A percentile compares a stretch with the other conserved stretches of the same genome.
These are phyloP conservation scores for Rubroshorea leprosula DNA, from an alignment of 345 rosid genomes.

Conservation along the genomic window DNA sequence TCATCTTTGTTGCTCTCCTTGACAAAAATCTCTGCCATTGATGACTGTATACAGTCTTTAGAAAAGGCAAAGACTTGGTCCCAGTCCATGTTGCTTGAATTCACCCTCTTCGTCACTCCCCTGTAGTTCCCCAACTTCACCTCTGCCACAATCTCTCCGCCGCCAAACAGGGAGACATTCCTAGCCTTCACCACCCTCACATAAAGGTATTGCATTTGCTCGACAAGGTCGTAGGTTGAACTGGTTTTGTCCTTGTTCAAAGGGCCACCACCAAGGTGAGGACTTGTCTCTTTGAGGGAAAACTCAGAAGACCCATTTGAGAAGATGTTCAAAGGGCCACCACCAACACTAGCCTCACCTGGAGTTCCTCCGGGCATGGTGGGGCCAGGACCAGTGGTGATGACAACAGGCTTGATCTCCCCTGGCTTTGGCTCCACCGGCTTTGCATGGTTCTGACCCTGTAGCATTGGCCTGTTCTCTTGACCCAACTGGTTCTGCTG, in stretches of 20 bases:
- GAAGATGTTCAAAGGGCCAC: constrained; percentile 23
- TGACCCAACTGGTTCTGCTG: constrained; percentile 34
- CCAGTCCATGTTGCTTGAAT: constrained; percentile 42
- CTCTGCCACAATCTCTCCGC: constrained; percentile 51
- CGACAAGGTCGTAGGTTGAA: constrained; percentile 71
- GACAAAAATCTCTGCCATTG: constrained; percentile 57
- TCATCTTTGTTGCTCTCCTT: constrained; percentile 56
- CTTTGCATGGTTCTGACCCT: constrained; percentile 31
- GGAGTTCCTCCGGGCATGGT: constrained; percentile 10
- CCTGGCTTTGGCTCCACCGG: constrained; percentile 40
- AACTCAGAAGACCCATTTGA: constrained; percentile 41
- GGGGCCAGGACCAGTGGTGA: constrained; percentile 37
- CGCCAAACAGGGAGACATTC: constrained; percentile 32
- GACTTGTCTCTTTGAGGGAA: constrained; percentile 63
- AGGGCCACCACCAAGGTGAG: constrained; percentile 59
- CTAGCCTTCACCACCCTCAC: constrained; percentile 56
- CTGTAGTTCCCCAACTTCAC: constrained; percentile 65
- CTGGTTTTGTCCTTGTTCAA: constrained; percentile 54
- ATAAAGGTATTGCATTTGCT: constrained; percentile 75
- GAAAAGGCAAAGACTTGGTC: constrained; percentile 74
- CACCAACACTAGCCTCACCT: constrained; percentile 11
- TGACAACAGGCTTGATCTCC: constrained; percentile 49
- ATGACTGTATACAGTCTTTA: constrained; percentile 69
- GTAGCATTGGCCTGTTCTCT: constrained; percentile 31
- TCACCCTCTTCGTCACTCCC: constrained; percentile 51